phyloP scores from a whole-genome alignment of 2,329 filamentous ascomycete genomes.

The Neofusicoccum parvum region DNA sequence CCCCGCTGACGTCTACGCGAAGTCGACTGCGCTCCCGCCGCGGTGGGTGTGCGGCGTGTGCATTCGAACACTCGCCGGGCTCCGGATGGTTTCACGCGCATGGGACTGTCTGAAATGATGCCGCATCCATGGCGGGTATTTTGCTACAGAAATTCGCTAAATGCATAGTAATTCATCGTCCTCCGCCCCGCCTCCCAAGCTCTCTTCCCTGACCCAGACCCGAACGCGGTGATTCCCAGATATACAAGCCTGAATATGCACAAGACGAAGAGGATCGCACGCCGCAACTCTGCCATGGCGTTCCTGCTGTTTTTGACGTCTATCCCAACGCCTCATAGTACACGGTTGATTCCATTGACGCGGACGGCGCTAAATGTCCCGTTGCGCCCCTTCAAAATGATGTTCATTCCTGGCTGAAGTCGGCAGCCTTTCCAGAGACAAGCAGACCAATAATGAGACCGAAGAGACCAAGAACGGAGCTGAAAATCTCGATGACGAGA shows the following conservation, averaged over 20 bases:
- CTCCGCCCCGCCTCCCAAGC: not conserved
- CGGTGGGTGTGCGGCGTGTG: not conserved
- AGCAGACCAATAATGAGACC: conserved; percentile 93
- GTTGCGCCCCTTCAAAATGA: conserved; percentile 25
- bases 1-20: conserved; percentile 11
- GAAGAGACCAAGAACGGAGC: conserved; percentile 93
- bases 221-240: not conserved
- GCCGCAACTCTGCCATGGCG: not conserved
- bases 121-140: conserved; percentile 16
- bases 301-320: conserved; percentile 4
- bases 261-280: conserved; percentile 6
- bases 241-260: conserved; percentile 18
- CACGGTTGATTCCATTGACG: conserved; percentile 1
- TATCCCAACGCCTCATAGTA: conserved; percentile 20
- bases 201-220: not conserved
- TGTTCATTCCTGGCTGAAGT: conserved; percentile 55
- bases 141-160: conserved; percentile 17
- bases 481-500: conserved; percentile 98
- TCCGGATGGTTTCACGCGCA: too few species aligned
- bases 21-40: not conserved
- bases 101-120: not conserved
- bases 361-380: conserved; percentile 3
- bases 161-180: conserved; percentile 3
- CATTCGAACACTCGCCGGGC: not conserved
- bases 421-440: conserved; percentile 78